phyloP scores from a whole-genome alignment of 768 basidiomycete genomes.

The Lentinula guzmanii region DNA sequence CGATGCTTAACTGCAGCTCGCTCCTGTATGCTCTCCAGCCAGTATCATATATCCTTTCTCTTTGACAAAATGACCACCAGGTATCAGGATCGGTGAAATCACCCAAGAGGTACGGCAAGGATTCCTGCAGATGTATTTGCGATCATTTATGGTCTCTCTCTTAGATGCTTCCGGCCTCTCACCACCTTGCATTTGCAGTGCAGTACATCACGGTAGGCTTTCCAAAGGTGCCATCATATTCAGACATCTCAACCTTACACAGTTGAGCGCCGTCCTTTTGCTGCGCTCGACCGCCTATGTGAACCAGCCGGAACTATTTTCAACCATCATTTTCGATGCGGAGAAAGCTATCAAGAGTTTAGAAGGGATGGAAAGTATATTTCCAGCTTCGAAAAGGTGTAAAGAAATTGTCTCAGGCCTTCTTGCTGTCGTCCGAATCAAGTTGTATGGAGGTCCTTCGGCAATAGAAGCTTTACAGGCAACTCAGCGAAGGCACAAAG shows the following conservation, averaged over 20 bases:
- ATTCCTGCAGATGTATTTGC: not conserved
- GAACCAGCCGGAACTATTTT: slow-evolving; percentile 10
- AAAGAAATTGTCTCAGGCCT: slow-evolving; percentile 13
- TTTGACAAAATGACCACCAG: not conserved
- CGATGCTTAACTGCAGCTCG: slow-evolving; percentile 13
- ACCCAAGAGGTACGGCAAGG: slow-evolving; percentile 10
- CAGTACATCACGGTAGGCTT: slow-evolving; percentile 13
- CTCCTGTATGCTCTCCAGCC: slow-evolving; percentile 8
- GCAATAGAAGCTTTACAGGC: slow-evolving; percentile 13
- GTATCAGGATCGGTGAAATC: slow-evolving; percentile 14
- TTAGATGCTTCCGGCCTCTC: slow-evolving; percentile 14
- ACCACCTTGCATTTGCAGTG: slow-evolving; percentile 15
- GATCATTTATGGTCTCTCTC: not conserved
- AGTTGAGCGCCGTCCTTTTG: slow-evolving; percentile 13
- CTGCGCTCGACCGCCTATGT: slow-evolving; percentile 14
- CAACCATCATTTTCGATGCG: slow-evolving; percentile 11
- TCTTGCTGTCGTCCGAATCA: slow-evolving; percentile 12
- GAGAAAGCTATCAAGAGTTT: slow-evolving; percentile 12
- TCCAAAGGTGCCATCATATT: not conserved
- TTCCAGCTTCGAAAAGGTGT: slow-evolving; percentile 12
- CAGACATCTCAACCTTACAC: not conserved
- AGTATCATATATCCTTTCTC: not conserved
- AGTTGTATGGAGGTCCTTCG: slow-evolving; percentile 10
- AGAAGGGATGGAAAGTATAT: slow-evolving; percentile 12
- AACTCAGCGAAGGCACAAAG: slow-evolving; percentile 1